Evolutionary conservation across 2,329 filamentous ascomycete genomes (phyloP), one percentile per base, ranked within the genome.

Genomic region (Zasmidium citrigriseum): DNA sequence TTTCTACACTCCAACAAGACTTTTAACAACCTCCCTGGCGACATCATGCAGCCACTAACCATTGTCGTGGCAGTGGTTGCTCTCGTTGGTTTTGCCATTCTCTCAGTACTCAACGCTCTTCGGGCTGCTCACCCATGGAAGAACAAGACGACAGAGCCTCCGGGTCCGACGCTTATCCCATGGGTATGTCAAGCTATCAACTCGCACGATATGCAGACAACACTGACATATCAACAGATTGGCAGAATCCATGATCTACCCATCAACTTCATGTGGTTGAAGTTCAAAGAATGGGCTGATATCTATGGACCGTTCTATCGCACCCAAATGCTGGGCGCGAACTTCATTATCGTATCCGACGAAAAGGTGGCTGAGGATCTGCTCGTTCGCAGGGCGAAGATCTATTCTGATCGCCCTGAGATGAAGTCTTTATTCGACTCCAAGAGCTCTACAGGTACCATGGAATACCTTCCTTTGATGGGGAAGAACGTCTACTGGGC

Each of bases 391-490:
- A 75, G 78, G 52, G 80, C 78, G 11, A 83, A 78, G 67, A 71
- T 77, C 58, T 82, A 82, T 67, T 83, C 80, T 2, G 81, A 83
- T 63, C 73, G 81, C 25, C 72, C 80, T n/a, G 70, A 74, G 55
- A 77, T 83, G 50, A 76, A 75, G 58, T 83, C 80, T 0, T 67
- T 84, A 27, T 80, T 82, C 56, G 81, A 84, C 66, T 79, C 81
- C 0, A 84, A 84, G 70, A 82, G 80, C 61, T 80, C 78, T 1
- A 64, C 79, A 67, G 82, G 82, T 2, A 83, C 81, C 1, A 82
- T 82, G 81, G 81, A 83, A 57, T 83, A 83, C 57, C 73, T 84
- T 1, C 82, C 82, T 3, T 66, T 84, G 45, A 83, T 84, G 81
- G 81, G 82, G 49, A 80, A 78, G 69, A 84, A 83, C 62, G 73